phyloP scores from a whole-genome alignment of 371 early-diverging fungal genomes.

The Saksenaea vasiformis region DNA sequence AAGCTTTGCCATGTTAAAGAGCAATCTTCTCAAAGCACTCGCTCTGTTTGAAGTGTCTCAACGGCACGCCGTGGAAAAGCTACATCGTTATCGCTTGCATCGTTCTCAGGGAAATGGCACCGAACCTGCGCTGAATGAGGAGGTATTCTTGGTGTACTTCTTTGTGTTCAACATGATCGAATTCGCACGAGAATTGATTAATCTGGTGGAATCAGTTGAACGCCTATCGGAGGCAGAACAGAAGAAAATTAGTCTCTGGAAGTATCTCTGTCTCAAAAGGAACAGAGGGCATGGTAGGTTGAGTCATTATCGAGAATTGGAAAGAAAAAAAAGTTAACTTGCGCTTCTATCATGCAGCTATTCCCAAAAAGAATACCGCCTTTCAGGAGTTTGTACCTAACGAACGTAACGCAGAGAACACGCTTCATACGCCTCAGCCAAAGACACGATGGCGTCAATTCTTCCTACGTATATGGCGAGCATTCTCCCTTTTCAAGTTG shows the following conservation, averaged over 20 bases:
- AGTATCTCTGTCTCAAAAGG: not conserved
- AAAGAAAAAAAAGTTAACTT: not conserved
- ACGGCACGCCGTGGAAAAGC: slow-evolving; percentile 31
- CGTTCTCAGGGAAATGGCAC: not conserved
- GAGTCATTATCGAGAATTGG: too few species aligned
- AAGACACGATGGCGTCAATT: slow-evolving; percentile 51
- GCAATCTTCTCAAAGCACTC: slow-evolving; percentile 47
- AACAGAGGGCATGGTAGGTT: too few species aligned
- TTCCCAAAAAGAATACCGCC: not conserved
- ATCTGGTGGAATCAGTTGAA: slow-evolving; percentile 56
- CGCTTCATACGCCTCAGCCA: slow-evolving; percentile 71
- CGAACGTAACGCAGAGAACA: slow-evolving; percentile 52
- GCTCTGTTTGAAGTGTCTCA: slow-evolving; percentile 44
- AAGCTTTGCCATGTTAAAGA: slow-evolving; percentile 23
- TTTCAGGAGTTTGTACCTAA: slow-evolving; percentile 41
- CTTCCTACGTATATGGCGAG: slow-evolving; percentile 62
- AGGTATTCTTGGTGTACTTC: slow-evolving; percentile 73
- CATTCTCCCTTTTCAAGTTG: slow-evolving; percentile 59
- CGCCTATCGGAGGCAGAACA: slow-evolving; percentile 21
- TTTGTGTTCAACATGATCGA: slow-evolving; percentile 78
- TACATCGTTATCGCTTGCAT: slow-evolving; percentile 18
- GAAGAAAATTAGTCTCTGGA: not conserved
- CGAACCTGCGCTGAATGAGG: slow-evolving; percentile 50
- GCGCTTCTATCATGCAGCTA: too few species aligned
- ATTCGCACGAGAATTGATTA: slow-evolving; percentile 66